Base-by-base conservation (phyloP, 192 early-diverging fungal genomes). In the Coemansia biformis region DNA sequence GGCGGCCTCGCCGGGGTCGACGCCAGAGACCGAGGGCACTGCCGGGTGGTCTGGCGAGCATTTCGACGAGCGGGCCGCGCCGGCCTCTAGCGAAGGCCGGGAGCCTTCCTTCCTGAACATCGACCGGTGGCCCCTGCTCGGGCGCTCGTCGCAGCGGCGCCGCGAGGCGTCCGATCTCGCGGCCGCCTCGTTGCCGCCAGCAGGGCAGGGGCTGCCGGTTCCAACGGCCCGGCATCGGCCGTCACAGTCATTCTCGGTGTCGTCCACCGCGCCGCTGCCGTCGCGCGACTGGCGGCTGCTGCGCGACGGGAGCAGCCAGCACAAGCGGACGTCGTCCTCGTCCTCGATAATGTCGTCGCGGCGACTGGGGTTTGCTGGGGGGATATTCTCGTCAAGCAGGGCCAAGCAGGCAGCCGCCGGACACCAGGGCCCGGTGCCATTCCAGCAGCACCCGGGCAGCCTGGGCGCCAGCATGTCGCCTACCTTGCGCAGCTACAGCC, bases 281-380 rank as follows among this genome's bases (percentile, higher is more conserved):
- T n/a, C 48, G 18, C 44, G 57, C 10, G 57, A 69, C 61, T 57
- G 60, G 68, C 51, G 68, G 13, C 21, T 44, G 2, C 28, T 64
- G 16, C 57, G 62, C 16, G 61, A 59, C 8, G 29, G 29, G 8
- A 46, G 29, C 26, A 7, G 26, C 46, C 51, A 43, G 12, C 68
- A 71, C 37, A 71, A 71, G 36, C 68, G 68, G 43, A 71, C 68
- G 11, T 51, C 57, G 5, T 59, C 68, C 8, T 65, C 63, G 15
- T 51, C 48, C 1, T 66, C 63, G 8, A 42, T 54, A 6, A 35
- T 59, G 14, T 51, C 63, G 11, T 46, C 49, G 18, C 50, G 51
- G 26, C 44, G 45, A 34, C 39, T 61, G n/a, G n/a, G n/a, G n/a
- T n/a, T n/a, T n/a, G n/a, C n/a, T 18, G 42, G 36, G 14, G 46